Conservation (phyloP, 495 filamentous ascomycete genomes). For the Neurospora terricola region DNA sequence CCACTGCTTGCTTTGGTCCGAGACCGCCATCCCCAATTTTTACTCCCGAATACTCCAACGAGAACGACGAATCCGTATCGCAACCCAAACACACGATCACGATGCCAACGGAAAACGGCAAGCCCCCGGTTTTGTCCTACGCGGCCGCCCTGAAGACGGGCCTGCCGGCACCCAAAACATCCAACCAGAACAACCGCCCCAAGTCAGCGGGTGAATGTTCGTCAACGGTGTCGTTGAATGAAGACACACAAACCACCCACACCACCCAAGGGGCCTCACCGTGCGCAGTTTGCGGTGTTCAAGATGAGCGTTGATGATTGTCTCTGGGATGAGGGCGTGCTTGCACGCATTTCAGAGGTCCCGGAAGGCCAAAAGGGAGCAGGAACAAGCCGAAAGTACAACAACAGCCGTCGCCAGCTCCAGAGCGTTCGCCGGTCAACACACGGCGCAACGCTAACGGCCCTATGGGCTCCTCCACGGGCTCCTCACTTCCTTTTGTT, state of each 20-base stretch:
- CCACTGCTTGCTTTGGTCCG: not conserved
- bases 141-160: not conserved
- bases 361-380: too few relatives aligned
- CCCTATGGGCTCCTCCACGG: too few relatives aligned
- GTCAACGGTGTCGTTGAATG: not conserved
- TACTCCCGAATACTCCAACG: not conserved
- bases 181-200: not conserved
- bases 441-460: too few relatives aligned
- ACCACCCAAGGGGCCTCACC: not conserved
- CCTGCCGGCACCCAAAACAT: not conserved
- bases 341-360: too few relatives aligned
- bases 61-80: not conserved
- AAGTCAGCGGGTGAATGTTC: not conserved
- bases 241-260: not conserved
- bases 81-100: too few relatives aligned
- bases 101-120: not conserved
- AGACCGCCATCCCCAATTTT: too few relatives aligned
- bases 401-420: too few relatives aligned
- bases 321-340: not conserved
- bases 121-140: not conserved
- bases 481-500: too few relatives aligned
- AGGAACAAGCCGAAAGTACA: too few relatives aligned
- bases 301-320: not conserved
- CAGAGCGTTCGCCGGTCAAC: too few relatives aligned
- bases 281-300: not conserved